Base-by-base conservation (phyloP, 306 rosid species). In the Cucurbita ficifolia region DNA sequence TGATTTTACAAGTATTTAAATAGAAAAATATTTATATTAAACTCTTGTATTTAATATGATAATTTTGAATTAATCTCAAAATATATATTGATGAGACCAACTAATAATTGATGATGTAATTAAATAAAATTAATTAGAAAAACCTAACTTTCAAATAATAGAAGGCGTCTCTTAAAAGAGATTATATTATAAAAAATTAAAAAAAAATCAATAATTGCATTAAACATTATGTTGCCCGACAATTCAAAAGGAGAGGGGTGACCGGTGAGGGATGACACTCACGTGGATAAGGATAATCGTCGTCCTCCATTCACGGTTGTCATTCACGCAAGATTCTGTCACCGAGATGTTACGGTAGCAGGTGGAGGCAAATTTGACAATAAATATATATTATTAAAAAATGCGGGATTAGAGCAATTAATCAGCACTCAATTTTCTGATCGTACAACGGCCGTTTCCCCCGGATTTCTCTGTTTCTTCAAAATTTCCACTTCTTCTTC, bases 261-360 rank as follows among this genome's bases (percentile, higher is more conserved):
- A 14, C n/a, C 16, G 70, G 8, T 35, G 73, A 68, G 73, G 19
- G 56, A 19, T 43, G 73, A 69, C 57, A 38, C 56, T 69, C 73
- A 69, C 56, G 73, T 69, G 56, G 73, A 69, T 69, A 48, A 69
- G 73, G 57, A 48, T 24, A 69, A 69, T 69, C 57, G 35, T 48
- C 56, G 53, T 48, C 42, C 43, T 46, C 57, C 73, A 69, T 48
- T 69, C 73, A 43, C 39, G 38, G 5, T 19, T 46, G 52, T 46
- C 72, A 43, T 67, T 67, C 54, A 67, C 72, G 19, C 18, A 21
- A 65, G 36, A 11, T 21, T 67, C 38, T 21, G 52, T 42, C 51
- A 67, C 72, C 38, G 52, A 21, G 19, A 18, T 67, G 72, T 67
- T 11, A 67, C 39, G 54, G 0, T 67, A 67, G 46, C 50, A 63